Evolutionary conservation across 495 filamentous ascomycete species (phyloP).

Genomic region (Tuber brumale): DNA sequence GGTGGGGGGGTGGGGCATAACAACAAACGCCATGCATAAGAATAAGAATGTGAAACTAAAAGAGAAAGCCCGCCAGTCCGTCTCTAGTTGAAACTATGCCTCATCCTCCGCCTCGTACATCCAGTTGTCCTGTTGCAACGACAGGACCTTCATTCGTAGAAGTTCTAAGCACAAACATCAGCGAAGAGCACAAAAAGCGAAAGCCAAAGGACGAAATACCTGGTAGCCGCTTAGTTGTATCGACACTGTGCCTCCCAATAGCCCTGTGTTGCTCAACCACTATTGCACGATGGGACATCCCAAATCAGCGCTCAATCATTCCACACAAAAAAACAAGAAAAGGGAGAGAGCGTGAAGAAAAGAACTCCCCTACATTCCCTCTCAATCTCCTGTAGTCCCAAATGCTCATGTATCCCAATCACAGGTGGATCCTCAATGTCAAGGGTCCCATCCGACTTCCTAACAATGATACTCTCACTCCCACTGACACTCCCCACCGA

Average conservation of each 20-base stretch:
- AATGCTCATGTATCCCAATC: slow-evolving; percentile 48
- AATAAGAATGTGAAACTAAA: background rate
- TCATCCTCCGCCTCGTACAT: slow-evolving; percentile 73
- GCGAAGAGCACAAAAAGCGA: background rate
- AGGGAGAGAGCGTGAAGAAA: background rate
- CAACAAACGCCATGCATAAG: background rate
- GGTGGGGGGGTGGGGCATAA: background rate
- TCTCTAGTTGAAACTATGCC: background rate
- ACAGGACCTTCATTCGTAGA: slow-evolving; percentile 51
- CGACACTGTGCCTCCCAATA: slow-evolving; percentile 49
- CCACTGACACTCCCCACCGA: slow-evolving; percentile 47
- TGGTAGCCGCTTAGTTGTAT: slow-evolving; percentile 47
- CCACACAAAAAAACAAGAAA: slow-evolving; percentile 38
- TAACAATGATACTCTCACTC: slow-evolving; percentile 54
- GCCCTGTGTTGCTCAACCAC: slow-evolving; percentile 42
- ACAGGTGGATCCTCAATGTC: slow-evolving; percentile 60
- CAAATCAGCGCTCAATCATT: slow-evolving; percentile 34
- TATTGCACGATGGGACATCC: slow-evolving; percentile 15
- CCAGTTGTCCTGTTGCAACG: slow-evolving; percentile 79
- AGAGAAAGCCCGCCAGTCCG: background rate
- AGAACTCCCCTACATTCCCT: slow-evolving; percentile 42
- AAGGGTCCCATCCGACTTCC: slow-evolving; percentile 68
- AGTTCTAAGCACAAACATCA: slow-evolving; percentile 25
- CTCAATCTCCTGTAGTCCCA: slow-evolving; percentile 48
- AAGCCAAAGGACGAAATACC: slow-evolving; percentile 47